These are phyloP conservation scores for Aureobasidium zeae DNA, from an alignment of 2,329 filamentous ascomycete species.

Conservation along the genomic window DNA sequence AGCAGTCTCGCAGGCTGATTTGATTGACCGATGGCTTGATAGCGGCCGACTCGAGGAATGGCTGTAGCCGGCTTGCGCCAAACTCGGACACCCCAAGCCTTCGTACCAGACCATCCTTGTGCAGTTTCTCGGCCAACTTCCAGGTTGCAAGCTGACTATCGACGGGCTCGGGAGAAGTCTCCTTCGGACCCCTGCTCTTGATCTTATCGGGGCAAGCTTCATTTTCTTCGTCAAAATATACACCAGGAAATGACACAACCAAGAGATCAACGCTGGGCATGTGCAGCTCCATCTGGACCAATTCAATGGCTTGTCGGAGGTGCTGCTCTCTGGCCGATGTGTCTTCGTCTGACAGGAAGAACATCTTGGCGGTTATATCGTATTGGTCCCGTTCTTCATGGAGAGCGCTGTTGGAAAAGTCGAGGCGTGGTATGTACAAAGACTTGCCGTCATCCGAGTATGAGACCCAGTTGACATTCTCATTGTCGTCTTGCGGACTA, in stretches of 20 bases:
- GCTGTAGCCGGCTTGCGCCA: slow-evolving; percentile 69
- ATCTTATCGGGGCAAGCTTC: slow-evolving; percentile 61
- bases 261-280: slow-evolving; percentile 72
- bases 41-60: slow-evolving; percentile 61
- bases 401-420: slow-evolving; percentile 61
- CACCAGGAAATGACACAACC: slow-evolving; percentile 85
- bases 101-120: slow-evolving; percentile 60
- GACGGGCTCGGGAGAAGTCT: slow-evolving; percentile 47
- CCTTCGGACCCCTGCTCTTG: slow-evolving; percentile 29
- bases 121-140: slow-evolving; percentile 60
- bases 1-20: slow-evolving; percentile 94
- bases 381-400: slow-evolving; percentile 76
- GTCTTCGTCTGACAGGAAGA: slow-evolving; percentile 62
- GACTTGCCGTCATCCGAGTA: slow-evolving; percentile 41
- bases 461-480: slow-evolving; percentile 53
- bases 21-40: slow-evolving; percentile 79
- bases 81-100: slow-evolving; percentile 86
- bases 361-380: slow-evolving; percentile 91
- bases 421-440: slow-evolving; percentile 67
- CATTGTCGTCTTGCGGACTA: neutral
- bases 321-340: slow-evolving; percentile 50
- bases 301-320: slow-evolving; percentile 64
- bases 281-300: slow-evolving; percentile 72
- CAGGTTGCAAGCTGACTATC: slow-evolving; percentile 60
- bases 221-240: slow-evolving; percentile 88